phyloP scores from a whole-genome alignment of 2,329 filamentous ascomycete species.

The Cercospora zeae-maydis region DNA sequence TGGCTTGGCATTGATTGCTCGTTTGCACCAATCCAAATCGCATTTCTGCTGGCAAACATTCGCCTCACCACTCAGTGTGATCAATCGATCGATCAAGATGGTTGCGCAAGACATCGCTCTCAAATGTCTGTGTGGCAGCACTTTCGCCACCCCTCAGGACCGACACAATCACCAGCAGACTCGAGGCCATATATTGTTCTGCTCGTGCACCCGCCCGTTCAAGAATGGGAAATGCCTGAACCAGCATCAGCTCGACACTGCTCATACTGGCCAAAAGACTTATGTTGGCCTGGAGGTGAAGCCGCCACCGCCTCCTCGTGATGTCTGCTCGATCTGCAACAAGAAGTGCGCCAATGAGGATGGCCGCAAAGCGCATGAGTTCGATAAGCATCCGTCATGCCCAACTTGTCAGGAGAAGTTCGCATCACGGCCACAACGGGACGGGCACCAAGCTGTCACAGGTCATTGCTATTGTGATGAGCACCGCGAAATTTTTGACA shows the following conservation, averaged over 20 bases:
- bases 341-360: conserved; percentile 3
- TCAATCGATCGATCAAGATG: not conserved
- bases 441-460: conserved; percentile 8
- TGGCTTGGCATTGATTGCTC: not conserved
- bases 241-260: not conserved
- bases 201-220: not conserved
- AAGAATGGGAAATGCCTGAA: not conserved
- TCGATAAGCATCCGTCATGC: conserved; percentile 6
- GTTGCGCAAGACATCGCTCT: not conserved
- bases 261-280: not conserved
- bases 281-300: not conserved
- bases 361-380: conserved; percentile 3
- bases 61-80: not conserved
- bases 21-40: not conserved
- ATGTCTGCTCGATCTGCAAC: conserved; percentile 3
- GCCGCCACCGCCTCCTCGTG: not conserved
- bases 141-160: not conserved
- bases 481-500: conserved; percentile 7
- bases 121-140: not conserved
- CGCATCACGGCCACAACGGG: not conserved
- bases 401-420: conserved; percentile 18
- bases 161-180: not conserved
- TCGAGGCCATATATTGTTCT: not conserved
- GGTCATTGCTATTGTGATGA: conserved; percentile 21
- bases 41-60: not conserved